Percentiles rank a stretch among this genome's conserved stretches.
These are phyloP conservation scores for Paracamarosporium sp. DNA, from an alignment of 2,329 filamentous ascomycete genomes.

Conservation along the genomic window DNA sequence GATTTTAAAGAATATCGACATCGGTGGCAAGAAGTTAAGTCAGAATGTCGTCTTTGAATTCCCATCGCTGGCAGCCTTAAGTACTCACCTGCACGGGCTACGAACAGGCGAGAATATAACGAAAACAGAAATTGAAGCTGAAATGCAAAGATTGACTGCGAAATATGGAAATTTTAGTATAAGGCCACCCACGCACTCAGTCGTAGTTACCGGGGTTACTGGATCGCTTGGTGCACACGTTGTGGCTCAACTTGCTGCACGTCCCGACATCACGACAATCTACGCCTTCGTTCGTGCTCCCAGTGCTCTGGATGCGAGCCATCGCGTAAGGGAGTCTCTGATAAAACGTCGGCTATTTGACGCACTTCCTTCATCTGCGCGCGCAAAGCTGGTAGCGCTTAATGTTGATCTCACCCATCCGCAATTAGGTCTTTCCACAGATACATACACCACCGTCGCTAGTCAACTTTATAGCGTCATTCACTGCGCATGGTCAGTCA, in stretches of 20 bases:
- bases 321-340: conserved; percentile 47
- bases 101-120: conserved; percentile 44
- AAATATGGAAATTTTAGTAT: conserved; percentile 52
- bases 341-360: conserved; percentile 46
- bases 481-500: conserved; percentile 63
- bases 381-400: conserved; percentile 43
- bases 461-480: conserved; percentile 51
- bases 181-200: conserved; percentile 7
- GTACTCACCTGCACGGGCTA: conserved; percentile 53
- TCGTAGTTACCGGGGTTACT: conserved; percentile 65
- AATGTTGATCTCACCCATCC: conserved; percentile 48
- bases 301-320: conserved; percentile 35
- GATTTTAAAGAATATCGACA: conserved; percentile 59
- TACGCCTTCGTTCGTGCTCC: conserved; percentile 62
- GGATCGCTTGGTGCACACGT: conserved; percentile 70
- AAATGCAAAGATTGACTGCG: conserved; percentile 55
- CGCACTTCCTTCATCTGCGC: conserved; percentile 23
- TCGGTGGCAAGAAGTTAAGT: conserved; percentile 53
- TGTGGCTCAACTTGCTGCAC: conserved; percentile 45
- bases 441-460: conserved; percentile 18
- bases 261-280: conserved; percentile 45
- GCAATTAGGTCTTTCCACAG: conserved; percentile 48
- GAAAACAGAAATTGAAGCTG: conserved; percentile 44
- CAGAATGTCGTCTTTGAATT: conserved; percentile 68
- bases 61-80: conserved; percentile 56